phyloP scores from a whole-genome alignment of 2,329 filamentous ascomycete species.

The Fusarium falciforme region DNA sequence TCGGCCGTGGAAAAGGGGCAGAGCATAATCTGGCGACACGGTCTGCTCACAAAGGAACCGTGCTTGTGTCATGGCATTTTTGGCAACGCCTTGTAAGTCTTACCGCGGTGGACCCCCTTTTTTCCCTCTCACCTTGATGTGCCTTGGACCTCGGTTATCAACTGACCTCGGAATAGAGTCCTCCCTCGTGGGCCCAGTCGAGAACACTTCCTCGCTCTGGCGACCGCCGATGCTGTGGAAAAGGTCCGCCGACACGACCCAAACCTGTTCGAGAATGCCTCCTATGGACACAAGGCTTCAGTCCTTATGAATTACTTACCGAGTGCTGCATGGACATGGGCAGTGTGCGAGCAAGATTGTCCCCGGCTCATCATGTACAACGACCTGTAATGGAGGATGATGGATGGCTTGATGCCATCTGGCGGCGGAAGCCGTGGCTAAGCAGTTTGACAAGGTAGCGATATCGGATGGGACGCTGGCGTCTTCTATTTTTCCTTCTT shows the following conservation, averaged over 20 bases:
- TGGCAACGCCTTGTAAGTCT: slow-evolving; percentile 70
- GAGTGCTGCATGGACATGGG: slow-evolving; percentile 54
- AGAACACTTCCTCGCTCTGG: slow-evolving; percentile 69
- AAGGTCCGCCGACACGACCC: slow-evolving; percentile 49
- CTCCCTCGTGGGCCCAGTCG: slow-evolving; percentile 48
- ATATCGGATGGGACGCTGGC: slow-evolving; percentile 22
- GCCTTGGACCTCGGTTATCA: slow-evolving; percentile 27
- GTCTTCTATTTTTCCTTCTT: slow-evolving; percentile 2
- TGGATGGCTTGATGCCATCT: slow-evolving; percentile 10
- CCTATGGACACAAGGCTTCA: slow-evolving; percentile 48
- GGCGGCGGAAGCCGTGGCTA: background rate
- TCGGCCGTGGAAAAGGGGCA: slow-evolving; percentile 62
- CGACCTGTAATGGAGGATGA: slow-evolving; percentile 46
- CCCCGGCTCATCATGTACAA: slow-evolving; percentile 52
- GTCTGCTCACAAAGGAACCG: slow-evolving; percentile 71
- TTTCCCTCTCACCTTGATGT: slow-evolving; percentile 40
- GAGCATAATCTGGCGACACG: slow-evolving; percentile 66
- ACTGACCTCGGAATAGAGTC: slow-evolving; percentile 42
- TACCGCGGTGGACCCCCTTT: slow-evolving; percentile 51
- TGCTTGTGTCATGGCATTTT: slow-evolving; percentile 74
- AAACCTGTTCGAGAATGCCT: slow-evolving; percentile 51
- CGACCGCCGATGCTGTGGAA: slow-evolving; percentile 66
- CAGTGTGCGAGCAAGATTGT: slow-evolving; percentile 47
- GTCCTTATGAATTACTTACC: slow-evolving; percentile 51
- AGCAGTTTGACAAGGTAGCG: background rate